Evolutionary conservation across 306 rosid genomes (phyloP).

Genomic region (Quercus gilva): DNA sequence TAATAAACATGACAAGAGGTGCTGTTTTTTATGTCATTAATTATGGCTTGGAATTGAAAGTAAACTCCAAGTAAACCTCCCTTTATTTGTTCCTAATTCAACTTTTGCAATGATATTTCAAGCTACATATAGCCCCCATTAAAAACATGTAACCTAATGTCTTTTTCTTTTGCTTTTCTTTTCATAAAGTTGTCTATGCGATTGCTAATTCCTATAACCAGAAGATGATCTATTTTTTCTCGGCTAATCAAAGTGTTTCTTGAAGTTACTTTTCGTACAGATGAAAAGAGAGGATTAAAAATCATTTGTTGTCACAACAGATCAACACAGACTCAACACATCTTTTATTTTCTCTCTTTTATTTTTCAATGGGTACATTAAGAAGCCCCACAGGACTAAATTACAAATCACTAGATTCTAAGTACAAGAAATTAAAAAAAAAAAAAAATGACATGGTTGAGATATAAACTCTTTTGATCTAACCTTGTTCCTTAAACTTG

Average conservation of each 20-base stretch:
- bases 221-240: not conserved
- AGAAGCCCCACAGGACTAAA: constrained; percentile 15
- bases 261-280: not conserved
- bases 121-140: not conserved
- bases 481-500: constrained; percentile 28
- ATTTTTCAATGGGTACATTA: not conserved
- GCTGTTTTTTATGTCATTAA: not conserved
- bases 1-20: not conserved
- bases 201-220: not conserved
- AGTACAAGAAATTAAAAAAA: not conserved
- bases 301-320: not conserved
- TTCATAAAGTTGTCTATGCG: not conserved
- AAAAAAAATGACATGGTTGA: constrained; percentile 8
- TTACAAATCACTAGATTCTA: constrained; percentile 20
- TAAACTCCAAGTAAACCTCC: not conserved
- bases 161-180: not conserved
- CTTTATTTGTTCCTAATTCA: not conserved
- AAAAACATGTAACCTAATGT: constrained; percentile 3
- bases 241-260: not conserved
- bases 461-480: constrained; percentile 26
- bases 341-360: not conserved
- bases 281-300: constrained; percentile 15
- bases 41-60: not conserved
- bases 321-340: not conserved
- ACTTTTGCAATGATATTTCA: not conserved